These are phyloP conservation scores for Blastobotrys indianensis DNA, from an alignment of 1,139 yeast species.

Conservation along the genomic window DNA sequence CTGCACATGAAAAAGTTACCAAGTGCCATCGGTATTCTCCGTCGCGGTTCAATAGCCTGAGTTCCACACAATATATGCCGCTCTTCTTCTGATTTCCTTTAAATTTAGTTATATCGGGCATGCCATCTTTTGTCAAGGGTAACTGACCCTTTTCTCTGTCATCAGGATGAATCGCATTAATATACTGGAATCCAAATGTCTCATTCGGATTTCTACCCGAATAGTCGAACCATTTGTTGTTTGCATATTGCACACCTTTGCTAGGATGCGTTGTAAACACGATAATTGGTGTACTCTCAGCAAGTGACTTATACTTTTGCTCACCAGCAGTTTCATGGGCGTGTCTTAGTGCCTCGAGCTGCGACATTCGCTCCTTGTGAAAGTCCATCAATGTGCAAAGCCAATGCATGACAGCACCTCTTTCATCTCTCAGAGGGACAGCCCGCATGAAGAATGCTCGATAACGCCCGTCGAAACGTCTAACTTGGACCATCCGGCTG, in stretches of 20 bases:
- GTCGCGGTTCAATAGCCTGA: constrained; percentile 25
- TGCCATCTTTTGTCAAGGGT: constrained; percentile 17
- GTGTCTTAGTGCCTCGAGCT: constrained; percentile 28
- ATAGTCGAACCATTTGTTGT: constrained; percentile 33
- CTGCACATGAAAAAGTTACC: constrained; percentile 27
- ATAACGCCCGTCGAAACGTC: constrained; percentile 33
- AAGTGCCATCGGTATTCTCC: constrained; percentile 33
- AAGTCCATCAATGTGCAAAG: constrained; percentile 36
- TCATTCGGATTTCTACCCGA: constrained; percentile 29
- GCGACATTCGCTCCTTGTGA: constrained; percentile 33
- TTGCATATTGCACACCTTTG: constrained; percentile 32
- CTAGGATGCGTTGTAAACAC: constrained; percentile 31
- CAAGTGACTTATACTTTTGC: constrained; percentile 32
- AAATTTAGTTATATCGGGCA: constrained; percentile 13
- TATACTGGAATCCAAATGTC: constrained; percentile 31
- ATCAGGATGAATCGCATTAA: constrained; percentile 28
- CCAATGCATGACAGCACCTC: constrained; percentile 34
- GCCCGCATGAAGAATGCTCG: constrained; percentile 31
- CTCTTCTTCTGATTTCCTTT: constrained; percentile 18
- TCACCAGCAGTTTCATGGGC: constrained; percentile 33
- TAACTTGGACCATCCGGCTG: constrained; percentile 29
- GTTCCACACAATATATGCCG: constrained; percentile 25
- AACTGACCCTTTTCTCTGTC: constrained; percentile 29
- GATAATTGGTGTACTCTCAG: constrained; percentile 34
- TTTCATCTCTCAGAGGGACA: constrained; percentile 32